Evolutionary conservation across 2,329 filamentous ascomycete genomes (phyloP).

Genomic region (Sporothrix luriei): DNA sequence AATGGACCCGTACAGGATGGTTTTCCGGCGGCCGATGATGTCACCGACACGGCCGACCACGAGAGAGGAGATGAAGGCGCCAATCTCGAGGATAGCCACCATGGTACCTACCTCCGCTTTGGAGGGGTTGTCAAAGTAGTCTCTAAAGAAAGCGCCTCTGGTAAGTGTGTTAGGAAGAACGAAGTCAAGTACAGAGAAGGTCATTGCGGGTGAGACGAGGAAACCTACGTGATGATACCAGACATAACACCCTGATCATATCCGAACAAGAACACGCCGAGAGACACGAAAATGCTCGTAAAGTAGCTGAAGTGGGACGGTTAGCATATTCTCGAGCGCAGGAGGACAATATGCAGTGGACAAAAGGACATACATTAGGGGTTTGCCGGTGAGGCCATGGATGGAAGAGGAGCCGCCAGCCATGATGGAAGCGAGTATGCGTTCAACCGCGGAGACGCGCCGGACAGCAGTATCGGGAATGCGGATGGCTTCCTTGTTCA

Average conservation of each 20-base stretch:
- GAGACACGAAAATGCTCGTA: slow-evolving; percentile 85
- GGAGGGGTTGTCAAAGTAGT: slow-evolving; percentile 89
- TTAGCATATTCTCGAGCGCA: neutral
- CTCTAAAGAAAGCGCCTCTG: slow-evolving; percentile 83
- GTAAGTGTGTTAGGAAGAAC: neutral
- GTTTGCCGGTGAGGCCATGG: slow-evolving; percentile 93
- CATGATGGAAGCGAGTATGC: slow-evolving; percentile 81
- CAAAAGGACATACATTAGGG: slow-evolving; percentile 70
- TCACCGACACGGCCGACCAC: slow-evolving; percentile 87
- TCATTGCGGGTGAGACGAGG: neutral
- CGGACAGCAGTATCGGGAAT: slow-evolving; percentile 70
- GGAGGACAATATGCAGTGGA: neutral
- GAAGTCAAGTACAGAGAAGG: neutral
- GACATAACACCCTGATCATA: slow-evolving; percentile 93
- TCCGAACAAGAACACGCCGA: slow-evolving; percentile 85
- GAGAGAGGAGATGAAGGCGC: slow-evolving; percentile 87
- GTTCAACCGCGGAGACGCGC: slow-evolving; percentile 67
- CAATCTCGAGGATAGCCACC: slow-evolving; percentile 94
- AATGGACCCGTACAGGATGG: slow-evolving; percentile 90
- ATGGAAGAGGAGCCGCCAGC: slow-evolving; percentile 73
- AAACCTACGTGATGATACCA: slow-evolving; percentile 64
- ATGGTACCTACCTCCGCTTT: slow-evolving; percentile 90
- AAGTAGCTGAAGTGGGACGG: slow-evolving; percentile 68
- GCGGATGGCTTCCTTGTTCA: slow-evolving; percentile 76
- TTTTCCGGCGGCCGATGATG: slow-evolving; percentile 82